These are phyloP conservation scores for Mucor velutinosus DNA, from an alignment of 371 early-diverging fungal genomes.

Conservation along the genomic window DNA sequence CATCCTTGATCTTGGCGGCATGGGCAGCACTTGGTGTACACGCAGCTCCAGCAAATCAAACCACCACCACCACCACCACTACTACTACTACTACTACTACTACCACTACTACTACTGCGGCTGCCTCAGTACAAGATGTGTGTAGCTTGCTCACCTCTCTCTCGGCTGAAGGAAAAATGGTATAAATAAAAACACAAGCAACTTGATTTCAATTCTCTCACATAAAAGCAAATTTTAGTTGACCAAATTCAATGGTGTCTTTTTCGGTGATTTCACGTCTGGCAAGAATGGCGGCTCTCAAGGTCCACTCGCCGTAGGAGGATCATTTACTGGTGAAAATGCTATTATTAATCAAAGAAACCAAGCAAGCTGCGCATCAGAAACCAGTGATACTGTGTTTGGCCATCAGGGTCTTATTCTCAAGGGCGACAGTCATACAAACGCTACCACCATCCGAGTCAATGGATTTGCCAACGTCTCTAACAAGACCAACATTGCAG, in stretches of 20 bases:
- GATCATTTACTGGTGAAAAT: conserved; percentile 6
- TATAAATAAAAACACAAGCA: background rate
- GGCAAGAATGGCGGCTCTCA: background rate
- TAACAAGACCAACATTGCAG: background rate
- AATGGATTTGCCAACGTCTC: conserved; percentile 6
- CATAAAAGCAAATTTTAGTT: background rate
- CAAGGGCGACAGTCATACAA: background rate
- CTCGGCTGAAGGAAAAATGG: conserved; percentile 2
- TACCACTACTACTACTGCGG: too few species aligned
- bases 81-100: too few species aligned
- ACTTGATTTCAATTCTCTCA: background rate
- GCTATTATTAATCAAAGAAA: conserved; percentile 13
- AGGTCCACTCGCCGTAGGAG: conserved; percentile 19
- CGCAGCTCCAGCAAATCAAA: background rate
- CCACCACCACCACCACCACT: too few species aligned
- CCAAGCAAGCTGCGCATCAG: background rate
- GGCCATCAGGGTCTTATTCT: conserved; percentile 12
- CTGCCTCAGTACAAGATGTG: conserved; percentile 1
- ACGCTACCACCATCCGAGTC: background rate
- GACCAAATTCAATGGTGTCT: conserved; percentile 11
- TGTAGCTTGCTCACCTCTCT: conserved; percentile 8
- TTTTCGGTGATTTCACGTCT: conserved; percentile 16
- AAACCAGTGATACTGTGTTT: background rate
- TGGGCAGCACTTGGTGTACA: background rate
- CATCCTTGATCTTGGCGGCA: background rate